A percentile compares a stretch with the other conserved stretches of the same genome.
Evolutionary conservation across 2,329 filamentous ascomycete species (phyloP).

Genomic region (Ampelomyces quisqualis): DNA sequence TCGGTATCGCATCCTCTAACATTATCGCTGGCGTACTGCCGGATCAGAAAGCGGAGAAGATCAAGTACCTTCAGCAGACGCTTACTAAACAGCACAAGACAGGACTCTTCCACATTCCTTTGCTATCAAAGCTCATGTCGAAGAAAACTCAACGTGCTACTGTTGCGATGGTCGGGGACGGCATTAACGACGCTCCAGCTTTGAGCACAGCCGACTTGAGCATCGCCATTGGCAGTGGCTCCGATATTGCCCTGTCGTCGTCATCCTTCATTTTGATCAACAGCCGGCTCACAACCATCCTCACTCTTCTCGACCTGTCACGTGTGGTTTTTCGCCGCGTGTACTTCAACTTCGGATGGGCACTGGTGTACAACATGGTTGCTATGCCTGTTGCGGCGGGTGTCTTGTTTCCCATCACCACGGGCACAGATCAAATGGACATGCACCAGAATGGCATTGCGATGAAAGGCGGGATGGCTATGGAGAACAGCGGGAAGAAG

Average conservation of each 20-base stretch:
- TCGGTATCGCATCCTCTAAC: slow-evolving; percentile 72
- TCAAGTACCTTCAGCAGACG: slow-evolving; percentile 52
- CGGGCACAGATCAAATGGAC: slow-evolving; percentile 50
- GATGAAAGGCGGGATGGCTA: slow-evolving; percentile 39
- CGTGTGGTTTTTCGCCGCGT: slow-evolving; percentile 73
- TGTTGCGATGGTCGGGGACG: slow-evolving; percentile 83
- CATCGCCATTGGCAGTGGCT: slow-evolving; percentile 78
- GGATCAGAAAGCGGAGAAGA: slow-evolving; percentile 74
- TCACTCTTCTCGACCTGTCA: slow-evolving; percentile 72
- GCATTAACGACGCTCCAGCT: slow-evolving; percentile 82
- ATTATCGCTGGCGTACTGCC: slow-evolving; percentile 87
- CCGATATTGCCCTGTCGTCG: slow-evolving; percentile 78
- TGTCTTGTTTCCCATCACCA: slow-evolving; percentile 65
- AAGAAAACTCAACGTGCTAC: slow-evolving; percentile 49
- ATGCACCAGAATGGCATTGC: slow-evolving; percentile 35
- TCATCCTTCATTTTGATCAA: slow-evolving; percentile 80
- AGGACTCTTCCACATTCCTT: slow-evolving; percentile 22
- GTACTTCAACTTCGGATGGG: slow-evolving; percentile 84
- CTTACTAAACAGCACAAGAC: slow-evolving; percentile 26
- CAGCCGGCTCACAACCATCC: slow-evolving; percentile 66
- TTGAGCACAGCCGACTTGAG: slow-evolving; percentile 78
- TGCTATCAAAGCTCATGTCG: slow-evolving; percentile 3
- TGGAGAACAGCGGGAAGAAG: slow-evolving; percentile 43
- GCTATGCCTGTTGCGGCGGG: slow-evolving; percentile 81
- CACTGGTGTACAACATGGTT: slow-evolving; percentile 75